Evolutionary conservation across 257 asterid species (phyloP).

Genomic region (Fraxinus excelsior): DNA sequence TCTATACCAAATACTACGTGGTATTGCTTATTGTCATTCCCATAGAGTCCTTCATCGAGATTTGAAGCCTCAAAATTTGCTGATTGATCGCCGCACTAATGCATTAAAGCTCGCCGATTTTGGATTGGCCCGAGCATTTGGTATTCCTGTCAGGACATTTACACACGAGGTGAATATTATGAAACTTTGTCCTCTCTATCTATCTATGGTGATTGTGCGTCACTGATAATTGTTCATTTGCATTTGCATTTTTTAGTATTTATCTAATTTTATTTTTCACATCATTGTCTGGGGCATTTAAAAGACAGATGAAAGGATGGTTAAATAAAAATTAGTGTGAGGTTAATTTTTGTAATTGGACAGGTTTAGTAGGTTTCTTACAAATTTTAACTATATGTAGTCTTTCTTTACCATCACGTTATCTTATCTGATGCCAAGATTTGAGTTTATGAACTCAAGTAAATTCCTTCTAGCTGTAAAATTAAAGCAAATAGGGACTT

Average conservation of each 20-base stretch:
- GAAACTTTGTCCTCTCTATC: neutral
- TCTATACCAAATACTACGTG: constrained; percentile 85
- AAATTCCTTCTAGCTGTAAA: neutral
- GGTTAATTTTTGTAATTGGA: neutral
- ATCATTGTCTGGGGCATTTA: neutral
- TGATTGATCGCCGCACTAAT: constrained; percentile 84
- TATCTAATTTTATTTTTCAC: constrained; percentile 10
- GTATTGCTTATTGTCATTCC: constrained; percentile 92
- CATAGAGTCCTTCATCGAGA: constrained; percentile 94
- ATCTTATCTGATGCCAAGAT: constrained; percentile 8
- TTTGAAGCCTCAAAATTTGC: constrained; percentile 94
- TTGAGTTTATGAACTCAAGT: neutral
- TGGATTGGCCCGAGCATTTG: constrained; percentile 96
- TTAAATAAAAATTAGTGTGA: neutral
- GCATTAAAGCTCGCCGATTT: constrained; percentile 93
- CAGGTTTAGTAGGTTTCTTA: neutral
- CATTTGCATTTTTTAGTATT: constrained; percentile 16
- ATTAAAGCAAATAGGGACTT: neutral
- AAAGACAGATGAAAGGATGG: neutral
- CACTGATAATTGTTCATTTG: neutral
- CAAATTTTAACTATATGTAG: neutral
- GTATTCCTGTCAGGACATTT: constrained; percentile 93
- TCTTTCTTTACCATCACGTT: constrained; percentile 8
- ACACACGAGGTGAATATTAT: constrained; percentile 72
- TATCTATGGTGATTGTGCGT: constrained; percentile 10